Conservation (phyloP, 345 rosid genomes). For the Laguncularia racemosa region DNA sequence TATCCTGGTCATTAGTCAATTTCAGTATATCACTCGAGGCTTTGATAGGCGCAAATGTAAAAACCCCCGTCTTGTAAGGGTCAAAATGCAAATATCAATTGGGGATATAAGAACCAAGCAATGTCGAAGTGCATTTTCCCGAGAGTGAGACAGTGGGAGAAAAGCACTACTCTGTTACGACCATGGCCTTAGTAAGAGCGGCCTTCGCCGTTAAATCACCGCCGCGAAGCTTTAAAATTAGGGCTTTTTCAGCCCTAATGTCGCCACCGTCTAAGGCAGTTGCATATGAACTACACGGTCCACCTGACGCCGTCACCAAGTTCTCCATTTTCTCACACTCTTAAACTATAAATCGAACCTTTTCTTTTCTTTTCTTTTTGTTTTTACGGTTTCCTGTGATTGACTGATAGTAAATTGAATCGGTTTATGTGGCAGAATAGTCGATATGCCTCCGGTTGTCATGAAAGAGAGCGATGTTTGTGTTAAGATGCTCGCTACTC, state of each 20-base stretch:
- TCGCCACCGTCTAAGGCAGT: conserved; percentile 82
- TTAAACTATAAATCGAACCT: background rate
- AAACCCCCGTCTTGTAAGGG: no score
- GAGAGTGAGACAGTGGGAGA: no score
- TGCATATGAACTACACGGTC: conserved; percentile 74
- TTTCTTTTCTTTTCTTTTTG: background rate
- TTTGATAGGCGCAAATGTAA: no score
- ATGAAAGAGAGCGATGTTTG: conserved; percentile 73
- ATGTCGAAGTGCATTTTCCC: no score
- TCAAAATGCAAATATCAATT: no score
- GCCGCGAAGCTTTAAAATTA: conserved; percentile 9
- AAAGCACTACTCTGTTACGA: conserved; percentile 1
- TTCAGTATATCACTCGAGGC: no score
- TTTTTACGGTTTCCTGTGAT: background rate
- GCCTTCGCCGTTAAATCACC: background rate
- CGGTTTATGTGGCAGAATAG: conserved; percentile 22
- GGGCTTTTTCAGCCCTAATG: conserved; percentile 50
- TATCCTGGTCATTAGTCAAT: no score
- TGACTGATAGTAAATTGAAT: no score
- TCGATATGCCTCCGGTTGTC: conserved; percentile 65
- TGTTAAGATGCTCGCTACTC: conserved; percentile 83
- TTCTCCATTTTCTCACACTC: conserved; percentile 13
- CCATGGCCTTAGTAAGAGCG: background rate
- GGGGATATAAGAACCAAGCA: no score
- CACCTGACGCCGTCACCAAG: conserved; percentile 78